Evolutionary conservation across 106 monocot species (phyloP).

Genomic region (Dendrobium officinale): DNA sequence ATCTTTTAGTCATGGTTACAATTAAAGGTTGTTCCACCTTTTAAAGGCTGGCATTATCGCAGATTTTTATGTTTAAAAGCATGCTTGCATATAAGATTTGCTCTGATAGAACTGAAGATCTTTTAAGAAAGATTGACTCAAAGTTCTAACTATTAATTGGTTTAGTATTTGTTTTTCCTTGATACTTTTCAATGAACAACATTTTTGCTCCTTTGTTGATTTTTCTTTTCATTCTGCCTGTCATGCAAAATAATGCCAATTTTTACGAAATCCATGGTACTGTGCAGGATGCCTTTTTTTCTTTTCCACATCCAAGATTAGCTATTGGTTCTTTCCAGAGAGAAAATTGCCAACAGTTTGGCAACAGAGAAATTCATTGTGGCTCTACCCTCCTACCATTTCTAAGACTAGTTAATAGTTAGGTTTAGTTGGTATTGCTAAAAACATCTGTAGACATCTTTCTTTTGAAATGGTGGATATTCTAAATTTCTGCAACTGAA

Average conservation of each 20-base stretch:
- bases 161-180: not conserved
- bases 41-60: not conserved
- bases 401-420: not conserved
- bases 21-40: not conserved
- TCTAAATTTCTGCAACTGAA: not conserved
- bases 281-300: not conserved
- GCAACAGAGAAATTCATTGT: not conserved
- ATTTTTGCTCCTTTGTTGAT: not conserved
- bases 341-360: too few relatives aligned
- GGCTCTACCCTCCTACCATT: not conserved
- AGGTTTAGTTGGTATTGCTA: not conserved
- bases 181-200: not conserved
- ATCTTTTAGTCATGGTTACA: not conserved
- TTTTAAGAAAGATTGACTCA: not conserved
- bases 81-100: not conserved
- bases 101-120: not conserved
- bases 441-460: not conserved
- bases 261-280: not conserved
- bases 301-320: not conserved
- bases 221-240: not conserved
- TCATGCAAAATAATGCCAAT: not conserved
- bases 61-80: not conserved
- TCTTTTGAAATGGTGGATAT: not conserved
- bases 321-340: not conserved
- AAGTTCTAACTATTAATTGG: not conserved